Conservation (phyloP, 148 eudicot species). For the Fagopyrum homotropicum region DNA sequence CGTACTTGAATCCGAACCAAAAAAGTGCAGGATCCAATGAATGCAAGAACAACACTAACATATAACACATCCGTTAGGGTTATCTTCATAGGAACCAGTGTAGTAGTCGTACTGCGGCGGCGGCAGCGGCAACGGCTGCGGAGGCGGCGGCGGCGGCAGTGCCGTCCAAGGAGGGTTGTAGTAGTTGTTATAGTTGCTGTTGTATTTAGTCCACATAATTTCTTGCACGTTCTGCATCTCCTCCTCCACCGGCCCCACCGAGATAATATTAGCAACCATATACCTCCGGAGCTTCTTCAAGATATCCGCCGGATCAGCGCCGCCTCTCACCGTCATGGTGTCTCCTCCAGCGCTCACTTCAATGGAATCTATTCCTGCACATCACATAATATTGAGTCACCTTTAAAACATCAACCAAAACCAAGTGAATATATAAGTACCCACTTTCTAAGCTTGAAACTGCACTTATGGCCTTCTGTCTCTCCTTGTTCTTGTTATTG, state of each 20-base stretch:
- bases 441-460: no score
- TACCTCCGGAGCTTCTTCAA: slow-evolving; percentile 46
- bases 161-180: neutral
- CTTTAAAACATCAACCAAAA: no score
- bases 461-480: no score
- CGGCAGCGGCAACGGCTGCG: neutral
- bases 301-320: slow-evolving; percentile 36
- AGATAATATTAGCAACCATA: slow-evolving; percentile 38
- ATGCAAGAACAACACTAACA: no score
- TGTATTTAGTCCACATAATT: slow-evolving; percentile 15
- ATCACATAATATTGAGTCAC: no score
- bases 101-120: neutral
- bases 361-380: no score
- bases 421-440: no score
- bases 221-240: slow-evolving; percentile 24
- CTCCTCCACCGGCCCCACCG: slow-evolving; percentile 52
- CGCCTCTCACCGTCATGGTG: no score
- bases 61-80: neutral
- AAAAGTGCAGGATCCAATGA: no score
- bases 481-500: no score
- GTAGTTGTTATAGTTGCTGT: neutral
- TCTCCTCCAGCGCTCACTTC: no score
- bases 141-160: neutral
- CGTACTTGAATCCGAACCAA: no score
- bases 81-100: neutral